These are phyloP conservation scores for Xylariaceae sp. DNA, from an alignment of 2,329 filamentous ascomycete genomes.

Conservation along the genomic window DNA sequence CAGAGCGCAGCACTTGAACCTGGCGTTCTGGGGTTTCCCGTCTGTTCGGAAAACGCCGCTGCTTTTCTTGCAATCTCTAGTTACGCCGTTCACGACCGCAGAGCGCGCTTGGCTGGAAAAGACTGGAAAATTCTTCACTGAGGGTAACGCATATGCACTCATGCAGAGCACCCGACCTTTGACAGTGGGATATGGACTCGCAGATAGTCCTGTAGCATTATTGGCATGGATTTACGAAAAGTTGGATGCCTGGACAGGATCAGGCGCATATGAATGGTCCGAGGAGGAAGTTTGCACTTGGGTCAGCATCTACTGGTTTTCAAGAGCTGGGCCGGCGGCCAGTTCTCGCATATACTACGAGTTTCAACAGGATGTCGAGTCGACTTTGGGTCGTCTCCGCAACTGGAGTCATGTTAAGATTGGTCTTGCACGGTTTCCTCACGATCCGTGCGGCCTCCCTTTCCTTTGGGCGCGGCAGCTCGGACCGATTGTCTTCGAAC, in stretches of 20 bases:
- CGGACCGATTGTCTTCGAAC: not conserved
- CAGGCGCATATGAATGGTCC: not conserved
- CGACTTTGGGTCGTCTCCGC: not conserved
- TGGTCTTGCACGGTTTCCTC: not conserved
- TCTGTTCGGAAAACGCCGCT: not conserved
- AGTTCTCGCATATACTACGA: not conserved
- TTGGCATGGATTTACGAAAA: not conserved
- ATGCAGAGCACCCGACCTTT: slow-evolving; percentile 1
- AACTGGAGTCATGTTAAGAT: not conserved
- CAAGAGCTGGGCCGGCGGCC: not conserved
- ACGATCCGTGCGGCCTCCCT: not conserved
- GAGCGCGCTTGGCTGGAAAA: slow-evolving; percentile 1
- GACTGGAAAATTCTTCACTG: not conserved
- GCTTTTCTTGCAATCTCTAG: not conserved
- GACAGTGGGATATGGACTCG: slow-evolving; percentile 3
- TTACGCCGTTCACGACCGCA: not conserved
- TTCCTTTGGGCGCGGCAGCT: not conserved
- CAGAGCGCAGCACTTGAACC: slow-evolving; percentile 9
- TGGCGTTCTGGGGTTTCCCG: not conserved
- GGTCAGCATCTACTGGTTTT: not conserved
- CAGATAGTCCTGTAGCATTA: not conserved
- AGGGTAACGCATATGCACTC: slow-evolving; percentile 6
- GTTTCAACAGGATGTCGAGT: not conserved
- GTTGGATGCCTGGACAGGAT: not conserved
- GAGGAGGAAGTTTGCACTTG: not conserved